These are phyloP conservation scores for Apiospora sp. DNA, from an alignment of 2,329 filamentous ascomycete species.

Conservation along the genomic window DNA sequence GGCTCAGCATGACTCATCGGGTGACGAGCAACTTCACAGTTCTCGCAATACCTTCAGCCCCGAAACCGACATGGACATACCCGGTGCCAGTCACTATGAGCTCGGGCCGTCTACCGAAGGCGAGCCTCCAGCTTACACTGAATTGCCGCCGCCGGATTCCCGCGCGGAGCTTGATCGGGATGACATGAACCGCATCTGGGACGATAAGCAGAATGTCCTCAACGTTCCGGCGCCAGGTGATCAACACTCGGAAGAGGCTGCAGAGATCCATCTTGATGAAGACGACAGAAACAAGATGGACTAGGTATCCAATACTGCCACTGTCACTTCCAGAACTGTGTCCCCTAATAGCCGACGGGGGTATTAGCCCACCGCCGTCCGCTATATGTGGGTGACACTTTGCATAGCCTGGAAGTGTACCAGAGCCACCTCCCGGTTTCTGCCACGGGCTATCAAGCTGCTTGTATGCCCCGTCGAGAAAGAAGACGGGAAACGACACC, in stretches of 20 bases:
- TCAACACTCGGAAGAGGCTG: constrained; percentile 52
- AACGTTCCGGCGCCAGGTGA: constrained; percentile 49
- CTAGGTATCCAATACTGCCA: constrained; percentile 18
- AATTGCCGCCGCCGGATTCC: constrained; percentile 32
- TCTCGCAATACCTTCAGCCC: constrained; percentile 31
- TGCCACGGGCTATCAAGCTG: background rate
- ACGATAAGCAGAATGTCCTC: constrained; percentile 47
- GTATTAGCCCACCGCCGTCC: background rate
- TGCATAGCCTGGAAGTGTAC: background rate
- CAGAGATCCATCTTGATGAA: constrained; percentile 59
- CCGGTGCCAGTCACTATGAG: constrained; percentile 41
- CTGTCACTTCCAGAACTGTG: constrained; percentile 13
- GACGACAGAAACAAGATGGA: constrained; percentile 43
- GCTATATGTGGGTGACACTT: background rate
- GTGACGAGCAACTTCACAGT: constrained; percentile 42
- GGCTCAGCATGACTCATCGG: constrained; percentile 48
- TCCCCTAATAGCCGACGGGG: background rate
- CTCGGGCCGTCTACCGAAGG: constrained; percentile 34
- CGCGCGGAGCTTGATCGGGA: constrained; percentile 33
- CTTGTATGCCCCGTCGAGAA: too few relatives aligned
- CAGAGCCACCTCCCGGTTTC: background rate
- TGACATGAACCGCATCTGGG: constrained; percentile 46
- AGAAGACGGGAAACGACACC: background rate
- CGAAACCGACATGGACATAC: constrained; percentile 37
- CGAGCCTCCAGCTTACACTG: constrained; percentile 34